Percentiles rank a stretch among this genome's conserved stretches.
phyloP scores from a whole-genome alignment of 345 rosid species.

The Aquilaria yunnanensis region DNA sequence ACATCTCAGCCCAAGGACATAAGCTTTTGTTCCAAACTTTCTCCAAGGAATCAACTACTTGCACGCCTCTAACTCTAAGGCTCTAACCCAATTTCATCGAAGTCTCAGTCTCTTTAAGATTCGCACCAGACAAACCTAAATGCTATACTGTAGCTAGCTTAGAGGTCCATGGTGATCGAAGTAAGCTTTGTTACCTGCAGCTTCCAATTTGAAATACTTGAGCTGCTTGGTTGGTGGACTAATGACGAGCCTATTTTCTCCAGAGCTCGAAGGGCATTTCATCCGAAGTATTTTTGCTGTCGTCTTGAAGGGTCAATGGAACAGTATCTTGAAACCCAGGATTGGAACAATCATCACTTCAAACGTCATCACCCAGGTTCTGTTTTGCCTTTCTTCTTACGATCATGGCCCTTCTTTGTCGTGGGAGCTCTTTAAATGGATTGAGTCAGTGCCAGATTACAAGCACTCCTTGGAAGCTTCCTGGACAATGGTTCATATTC shows the following conservation, averaged over 20 bases:
- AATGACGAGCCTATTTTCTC: constrained; percentile 17
- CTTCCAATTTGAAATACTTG: too few relatives aligned
- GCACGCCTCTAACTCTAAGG: too few relatives aligned
- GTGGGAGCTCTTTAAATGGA: constrained; percentile 54
- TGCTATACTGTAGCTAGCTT: too few relatives aligned
- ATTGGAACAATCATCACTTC: constrained; percentile 35
- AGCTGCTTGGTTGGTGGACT: too few relatives aligned
- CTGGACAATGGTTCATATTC: constrained; percentile 74
- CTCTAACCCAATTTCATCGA: too few relatives aligned
- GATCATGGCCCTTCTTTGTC: constrained; percentile 36
- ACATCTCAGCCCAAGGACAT: too few relatives aligned
- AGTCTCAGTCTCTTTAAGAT: too few relatives aligned
- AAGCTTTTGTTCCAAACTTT: too few relatives aligned
- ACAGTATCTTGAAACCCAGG: constrained; percentile 32
- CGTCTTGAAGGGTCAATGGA: constrained; percentile 67
- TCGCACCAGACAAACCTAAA: too few relatives aligned
- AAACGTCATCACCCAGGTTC: constrained; percentile 37
- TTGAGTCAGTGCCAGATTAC: constrained; percentile 38
- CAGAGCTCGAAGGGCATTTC: constrained; percentile 26
- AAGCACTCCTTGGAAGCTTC: constrained; percentile 63
- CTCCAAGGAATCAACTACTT: too few relatives aligned
- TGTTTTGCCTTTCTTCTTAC: constrained; percentile 36
- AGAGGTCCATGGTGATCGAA: too few relatives aligned
- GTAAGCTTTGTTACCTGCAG: too few relatives aligned
- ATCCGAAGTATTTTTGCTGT: constrained; percentile 39